These are phyloP conservation scores for Metschnikowia similis DNA, from an alignment of 805 yeast species.

Conservation along the genomic window DNA sequence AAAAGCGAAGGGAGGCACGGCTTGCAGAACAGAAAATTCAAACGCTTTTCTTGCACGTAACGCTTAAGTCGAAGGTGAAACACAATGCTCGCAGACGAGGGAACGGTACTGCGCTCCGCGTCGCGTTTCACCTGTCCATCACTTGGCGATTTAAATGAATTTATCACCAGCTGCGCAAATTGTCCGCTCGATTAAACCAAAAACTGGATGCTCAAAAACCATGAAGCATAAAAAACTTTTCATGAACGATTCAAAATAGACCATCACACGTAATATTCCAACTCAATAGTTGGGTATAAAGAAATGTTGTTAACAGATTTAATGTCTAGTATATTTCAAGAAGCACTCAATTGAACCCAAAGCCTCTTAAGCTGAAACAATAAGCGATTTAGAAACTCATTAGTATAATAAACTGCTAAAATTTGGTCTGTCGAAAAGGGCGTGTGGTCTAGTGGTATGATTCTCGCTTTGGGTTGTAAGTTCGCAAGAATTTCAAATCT, in stretches of 20 bases:
- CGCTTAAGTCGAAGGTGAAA: neutral
- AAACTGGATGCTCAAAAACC: neutral
- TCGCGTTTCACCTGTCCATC: neutral
- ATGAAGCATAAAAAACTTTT: too few relatives aligned
- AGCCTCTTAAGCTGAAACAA: too few relatives aligned
- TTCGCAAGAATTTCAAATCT: constrained; percentile 15
- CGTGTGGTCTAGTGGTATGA: constrained; percentile 21
- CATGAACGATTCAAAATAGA: neutral
- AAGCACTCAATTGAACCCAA: too few relatives aligned
- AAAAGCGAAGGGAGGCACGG: too few relatives aligned
- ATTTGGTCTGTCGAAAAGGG: constrained; percentile 6
- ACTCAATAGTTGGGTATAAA: too few relatives aligned
- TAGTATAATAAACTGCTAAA: too few relatives aligned
- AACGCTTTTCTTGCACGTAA: too few relatives aligned
- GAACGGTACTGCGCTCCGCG: neutral
- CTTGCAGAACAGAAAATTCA: too few relatives aligned
- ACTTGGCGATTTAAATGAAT: neutral
- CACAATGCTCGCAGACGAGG: neutral
- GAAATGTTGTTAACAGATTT: too few relatives aligned
- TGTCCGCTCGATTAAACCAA: neutral
- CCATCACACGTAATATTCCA: too few relatives aligned
- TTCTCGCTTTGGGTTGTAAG: constrained; percentile 15
- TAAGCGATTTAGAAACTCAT: too few relatives aligned
- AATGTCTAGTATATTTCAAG: too few relatives aligned
- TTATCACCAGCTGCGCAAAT: neutral